A percentile compares a stretch with the other conserved stretches of the same genome.
Conservation (phyloP, 2,329 filamentous ascomycete species). For the Microdochium bolleyi region DNA sequence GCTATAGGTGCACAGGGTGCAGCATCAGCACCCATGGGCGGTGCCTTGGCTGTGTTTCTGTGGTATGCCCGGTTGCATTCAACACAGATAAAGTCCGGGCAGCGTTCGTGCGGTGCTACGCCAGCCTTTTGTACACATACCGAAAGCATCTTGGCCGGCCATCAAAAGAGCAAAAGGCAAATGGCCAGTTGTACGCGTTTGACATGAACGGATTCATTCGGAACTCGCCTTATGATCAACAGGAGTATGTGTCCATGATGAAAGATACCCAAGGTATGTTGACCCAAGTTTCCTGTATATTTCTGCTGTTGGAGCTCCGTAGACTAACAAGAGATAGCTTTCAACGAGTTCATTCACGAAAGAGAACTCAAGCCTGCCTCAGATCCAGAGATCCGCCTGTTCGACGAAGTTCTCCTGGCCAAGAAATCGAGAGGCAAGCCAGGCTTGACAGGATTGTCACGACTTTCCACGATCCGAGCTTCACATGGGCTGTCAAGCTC, state of each 20-base stretch:
- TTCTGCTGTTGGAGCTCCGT: constrained; percentile 1
- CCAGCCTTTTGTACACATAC: constrained; percentile 60
- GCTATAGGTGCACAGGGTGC: constrained; percentile 68
- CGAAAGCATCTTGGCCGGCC: constrained; percentile 55
- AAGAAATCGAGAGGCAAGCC: constrained; percentile 63
- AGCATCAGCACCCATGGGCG: constrained; percentile 47
- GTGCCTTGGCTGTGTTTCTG: constrained; percentile 52
- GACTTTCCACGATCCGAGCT: constrained; percentile 50
- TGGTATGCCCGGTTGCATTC: constrained; percentile 58
- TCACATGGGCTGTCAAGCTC: constrained; percentile 42
- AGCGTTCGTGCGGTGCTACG: constrained; percentile 56
- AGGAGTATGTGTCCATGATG: constrained; percentile 57
- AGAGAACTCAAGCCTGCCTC: constrained; percentile 58
- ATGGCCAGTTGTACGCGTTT: constrained; percentile 54
- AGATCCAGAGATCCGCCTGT: constrained; percentile 63
- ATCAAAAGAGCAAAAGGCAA: constrained; percentile 50
- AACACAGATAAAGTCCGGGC: constrained; percentile 53
- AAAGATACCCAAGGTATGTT: constrained; percentile 56
- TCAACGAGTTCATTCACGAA: constrained; percentile 81
- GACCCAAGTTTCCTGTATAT: not conserved
- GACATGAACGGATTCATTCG: constrained; percentile 59
- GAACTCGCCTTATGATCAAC: constrained; percentile 57
- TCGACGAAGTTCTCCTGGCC: constrained; percentile 77
- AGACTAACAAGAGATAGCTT: constrained; percentile 34
- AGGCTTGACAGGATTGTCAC: constrained; percentile 56